phyloP scores from a whole-genome alignment of 2,329 filamentous ascomycete species.

The Colletotrichum gigasporum region DNA sequence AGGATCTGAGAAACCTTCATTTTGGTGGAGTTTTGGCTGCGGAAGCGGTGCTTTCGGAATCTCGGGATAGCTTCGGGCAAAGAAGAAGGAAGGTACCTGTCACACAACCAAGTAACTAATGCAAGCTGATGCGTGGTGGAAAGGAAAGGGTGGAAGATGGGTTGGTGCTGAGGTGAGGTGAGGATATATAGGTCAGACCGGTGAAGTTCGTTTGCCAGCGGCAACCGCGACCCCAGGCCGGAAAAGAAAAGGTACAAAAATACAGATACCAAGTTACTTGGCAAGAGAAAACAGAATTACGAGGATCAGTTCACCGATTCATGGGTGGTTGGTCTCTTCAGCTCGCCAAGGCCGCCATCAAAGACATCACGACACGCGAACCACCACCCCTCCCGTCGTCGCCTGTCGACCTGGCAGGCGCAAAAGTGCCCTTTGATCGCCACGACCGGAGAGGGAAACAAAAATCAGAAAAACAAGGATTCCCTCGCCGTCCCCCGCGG shows the following conservation, averaged over 20 bases:
- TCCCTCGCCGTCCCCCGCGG: background rate
- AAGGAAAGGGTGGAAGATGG: background rate
- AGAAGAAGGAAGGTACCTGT: background rate
- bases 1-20: constrained; percentile 32
- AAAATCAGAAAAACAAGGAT: background rate
- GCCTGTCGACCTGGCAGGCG: background rate
- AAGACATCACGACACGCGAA: constrained; percentile 9
- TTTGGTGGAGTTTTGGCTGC: background rate
- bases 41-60: background rate
- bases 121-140: too few relatives aligned
- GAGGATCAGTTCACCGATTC: background rate
- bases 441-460: background rate
- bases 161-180: background rate
- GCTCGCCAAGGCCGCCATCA: constrained; percentile 6
- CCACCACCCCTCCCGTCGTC: background rate
- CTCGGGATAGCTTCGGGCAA: background rate
- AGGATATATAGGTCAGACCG: background rate
- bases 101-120: background rate
- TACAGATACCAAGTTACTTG: background rate
- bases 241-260: background rate
- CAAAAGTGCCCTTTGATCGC: background rate
- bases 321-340: background rate
- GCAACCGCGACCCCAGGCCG: background rate
- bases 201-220: background rate
- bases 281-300: constrained; percentile 2